Base-by-base conservation (phyloP, 2,329 filamentous ascomycete genomes). In the Herpomyces periplanetae region DNA sequence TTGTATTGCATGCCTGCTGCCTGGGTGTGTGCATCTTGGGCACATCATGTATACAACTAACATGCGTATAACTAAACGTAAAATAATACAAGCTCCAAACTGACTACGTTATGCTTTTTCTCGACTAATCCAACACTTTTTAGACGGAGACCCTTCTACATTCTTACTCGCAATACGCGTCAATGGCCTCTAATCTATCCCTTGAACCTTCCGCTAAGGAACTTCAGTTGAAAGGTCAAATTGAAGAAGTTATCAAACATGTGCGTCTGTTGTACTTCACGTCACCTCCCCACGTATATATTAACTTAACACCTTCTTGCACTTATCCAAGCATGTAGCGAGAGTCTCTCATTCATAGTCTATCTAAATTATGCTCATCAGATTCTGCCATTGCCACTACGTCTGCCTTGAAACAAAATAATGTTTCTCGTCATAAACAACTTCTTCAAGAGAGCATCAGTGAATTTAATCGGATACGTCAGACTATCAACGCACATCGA, bases 371-470 rank as follows among this genome's bases (percentile, higher is more conserved):
- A 20, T 64, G 91, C 29, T 75, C 91, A 43, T 85, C 73, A 22
- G 75, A 91, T 48, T 57, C 71, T 10, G 50, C 60, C 21, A 54
- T 84, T 23, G n/a, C n/a, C n/a, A 69, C 65, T 19, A 61, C 71
- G 17, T 91, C 75, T 14, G 71, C 73, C 21, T 52, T 87, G n/a
- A 91, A 91, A 42, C 73, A 87, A 33, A 87, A 75, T 44, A 88
- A 91, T 36, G 58, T 96, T 14, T 51, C 66, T 23, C 62, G 85
- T 12, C 68, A 91, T 30, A 65, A 68, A 27, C 73, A 87, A 43
- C 63, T 88, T 35, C 59, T 91, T 8, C 45, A 56, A 14, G 65
- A 85, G 34, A 75, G 96, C 43, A 58, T 60, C 25, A 61, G 60
- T 26, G 75, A 91, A 38, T 54, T 87, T 14, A 39, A 46, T 3